Percentiles rank a stretch among this genome's conserved stretches.
Conservation (phyloP, 2,329 filamentous ascomycete species). For the Diaporthe velutina region DNA sequence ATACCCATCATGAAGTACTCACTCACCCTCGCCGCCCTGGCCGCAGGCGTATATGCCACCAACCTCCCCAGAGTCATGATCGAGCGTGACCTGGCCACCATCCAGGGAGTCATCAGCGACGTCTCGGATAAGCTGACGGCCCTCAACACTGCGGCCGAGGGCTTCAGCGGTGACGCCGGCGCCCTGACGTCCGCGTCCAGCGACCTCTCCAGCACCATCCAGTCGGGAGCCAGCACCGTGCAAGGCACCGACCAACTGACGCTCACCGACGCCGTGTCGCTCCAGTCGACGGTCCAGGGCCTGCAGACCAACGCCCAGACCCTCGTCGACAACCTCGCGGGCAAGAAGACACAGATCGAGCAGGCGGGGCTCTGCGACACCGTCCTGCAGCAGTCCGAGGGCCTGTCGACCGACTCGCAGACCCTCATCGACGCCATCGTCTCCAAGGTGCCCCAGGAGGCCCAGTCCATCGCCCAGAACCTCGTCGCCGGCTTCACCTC, state of each 20-base stretch:
- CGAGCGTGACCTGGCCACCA: conserved; percentile 61
- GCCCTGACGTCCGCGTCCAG: conserved; percentile 45
- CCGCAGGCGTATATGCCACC: conserved; percentile 36
- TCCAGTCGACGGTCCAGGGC: conserved; percentile 38
- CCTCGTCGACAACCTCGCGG: conserved; percentile 31
- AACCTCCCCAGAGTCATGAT: conserved; percentile 28
- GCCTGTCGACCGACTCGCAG: conserved; percentile 30
- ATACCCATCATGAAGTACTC: conserved; percentile 32
- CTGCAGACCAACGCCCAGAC: conserved; percentile 30
- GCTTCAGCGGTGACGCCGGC: conserved; percentile 47
- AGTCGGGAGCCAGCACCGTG: conserved; percentile 50
- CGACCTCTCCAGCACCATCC: conserved; percentile 41
- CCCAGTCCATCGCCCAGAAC: conserved; percentile 35
- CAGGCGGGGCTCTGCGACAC: conserved; percentile 33
- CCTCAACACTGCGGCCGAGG: conserved; percentile 42
- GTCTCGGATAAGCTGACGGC: conserved; percentile 50
- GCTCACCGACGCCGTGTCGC: conserved; percentile 39
- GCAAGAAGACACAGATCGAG: conserved; percentile 37
- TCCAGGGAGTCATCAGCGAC: conserved; percentile 70
- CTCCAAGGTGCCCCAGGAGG: conserved; percentile 36
- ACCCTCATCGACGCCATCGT: conserved; percentile 39
- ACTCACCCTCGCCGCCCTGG: conserved; percentile 32
- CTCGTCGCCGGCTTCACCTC: conserved; percentile 53
- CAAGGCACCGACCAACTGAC: conserved; percentile 51
- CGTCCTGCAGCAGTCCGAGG: conserved; percentile 25